Evolutionary conservation across 257 asterid genomes (phyloP).

Genomic region (Lithospermum erythrorhizon): DNA sequence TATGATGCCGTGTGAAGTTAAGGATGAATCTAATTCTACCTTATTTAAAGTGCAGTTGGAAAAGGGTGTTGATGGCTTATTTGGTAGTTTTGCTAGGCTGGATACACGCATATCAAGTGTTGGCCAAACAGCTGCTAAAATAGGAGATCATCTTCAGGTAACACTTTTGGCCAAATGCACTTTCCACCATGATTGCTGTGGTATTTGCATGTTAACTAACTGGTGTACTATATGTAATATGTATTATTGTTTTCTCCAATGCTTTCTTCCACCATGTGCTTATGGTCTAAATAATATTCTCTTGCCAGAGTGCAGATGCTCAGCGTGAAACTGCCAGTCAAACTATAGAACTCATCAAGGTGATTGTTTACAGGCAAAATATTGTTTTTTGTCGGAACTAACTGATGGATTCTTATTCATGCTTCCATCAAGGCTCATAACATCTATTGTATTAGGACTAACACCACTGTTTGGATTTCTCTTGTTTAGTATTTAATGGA

Average conservation of each 20-base stretch:
- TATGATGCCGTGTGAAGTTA: background rate
- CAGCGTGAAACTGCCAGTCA: slow-evolving; percentile 98
- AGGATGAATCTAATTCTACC: background rate
- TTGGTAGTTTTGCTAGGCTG: slow-evolving; percentile 84
- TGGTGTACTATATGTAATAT: slow-evolving; percentile 7
- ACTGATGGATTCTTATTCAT: slow-evolving; percentile 1
- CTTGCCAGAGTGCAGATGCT: slow-evolving; percentile 87
- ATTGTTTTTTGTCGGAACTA: background rate
- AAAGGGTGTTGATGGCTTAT: slow-evolving; percentile 97
- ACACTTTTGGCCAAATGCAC: slow-evolving; percentile 12
- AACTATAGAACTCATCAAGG: slow-evolving; percentile 97
- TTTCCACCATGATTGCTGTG: slow-evolving; percentile 1
- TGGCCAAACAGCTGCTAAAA: slow-evolving; percentile 99
- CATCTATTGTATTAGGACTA: slow-evolving; percentile 10
- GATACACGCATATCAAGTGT: slow-evolving; percentile 97
- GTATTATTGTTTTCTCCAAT: background rate
- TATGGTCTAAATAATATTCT: background rate
- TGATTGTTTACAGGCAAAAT: slow-evolving; percentile 9
- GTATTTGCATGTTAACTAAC: slow-evolving; percentile 5
- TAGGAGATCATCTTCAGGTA: slow-evolving; percentile 98
- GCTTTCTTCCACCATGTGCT: slow-evolving; percentile 3
- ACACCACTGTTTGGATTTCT: slow-evolving; percentile 11
- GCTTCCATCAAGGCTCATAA: slow-evolving; percentile 5
- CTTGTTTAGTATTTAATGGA: slow-evolving; percentile 91
- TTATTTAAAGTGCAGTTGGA: slow-evolving; percentile 50